Evolutionary conservation across 441 rosid genomes (phyloP).

Genomic region (Mallotus japonicus): DNA sequence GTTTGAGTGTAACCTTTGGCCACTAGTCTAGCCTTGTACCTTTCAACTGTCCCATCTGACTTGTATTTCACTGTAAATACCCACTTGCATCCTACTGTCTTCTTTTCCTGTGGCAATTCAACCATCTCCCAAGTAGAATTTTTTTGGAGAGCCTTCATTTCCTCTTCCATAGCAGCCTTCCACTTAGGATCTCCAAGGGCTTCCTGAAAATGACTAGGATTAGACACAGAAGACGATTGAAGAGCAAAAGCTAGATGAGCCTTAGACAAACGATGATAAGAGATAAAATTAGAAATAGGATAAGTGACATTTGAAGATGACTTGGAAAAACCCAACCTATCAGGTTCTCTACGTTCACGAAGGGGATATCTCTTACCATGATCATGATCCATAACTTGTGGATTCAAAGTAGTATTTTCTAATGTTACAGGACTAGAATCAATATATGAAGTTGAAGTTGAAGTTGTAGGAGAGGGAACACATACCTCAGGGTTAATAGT

Average conservation of each 20-base stretch:
- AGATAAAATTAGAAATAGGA: not conserved
- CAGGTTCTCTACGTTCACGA: not conserved
- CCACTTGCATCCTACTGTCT: too few species aligned
- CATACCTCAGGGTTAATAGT: not conserved
- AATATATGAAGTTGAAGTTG: too few species aligned
- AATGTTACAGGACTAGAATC: too few species aligned
- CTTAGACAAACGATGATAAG: not conserved
- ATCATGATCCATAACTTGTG: too few species aligned
- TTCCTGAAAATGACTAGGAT: constrained; percentile 12
- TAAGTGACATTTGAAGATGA: not conserved
- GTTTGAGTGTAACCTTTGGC: not conserved
- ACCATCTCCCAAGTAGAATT: too few species aligned
- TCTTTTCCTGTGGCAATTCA: too few species aligned
- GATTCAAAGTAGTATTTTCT: too few species aligned
- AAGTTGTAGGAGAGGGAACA: too few species aligned
- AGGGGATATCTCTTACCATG: not conserved
- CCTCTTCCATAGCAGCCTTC: not conserved
- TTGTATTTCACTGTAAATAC: too few species aligned
- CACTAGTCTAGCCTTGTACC: not conserved
- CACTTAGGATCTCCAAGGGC: not conserved
- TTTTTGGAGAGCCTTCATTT: too few species aligned
- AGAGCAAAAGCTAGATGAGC: not conserved
- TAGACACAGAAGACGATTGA: not conserved
- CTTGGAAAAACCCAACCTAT: not conserved
- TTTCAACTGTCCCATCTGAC: not conserved